Percentiles rank a stretch among this genome's conserved stretches.
Evolutionary conservation across 148 eudicot species (phyloP).

Genomic region (Rhododendron williamsianum): DNA sequence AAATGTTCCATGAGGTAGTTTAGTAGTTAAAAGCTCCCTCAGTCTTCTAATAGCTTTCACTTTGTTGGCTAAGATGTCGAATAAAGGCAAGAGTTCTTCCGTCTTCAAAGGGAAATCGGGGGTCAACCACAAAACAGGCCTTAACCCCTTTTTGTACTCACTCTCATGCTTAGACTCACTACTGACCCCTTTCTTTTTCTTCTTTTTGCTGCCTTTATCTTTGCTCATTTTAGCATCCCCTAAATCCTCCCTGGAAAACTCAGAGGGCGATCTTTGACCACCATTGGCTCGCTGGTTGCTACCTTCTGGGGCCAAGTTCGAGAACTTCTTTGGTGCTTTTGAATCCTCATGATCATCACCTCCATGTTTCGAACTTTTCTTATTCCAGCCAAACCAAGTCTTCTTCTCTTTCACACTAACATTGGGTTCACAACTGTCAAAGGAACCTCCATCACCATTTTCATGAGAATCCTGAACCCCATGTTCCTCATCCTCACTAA

Average conservation of each 20-base stretch:
- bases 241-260: slow-evolving; percentile 33
- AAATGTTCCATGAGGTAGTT: slow-evolving; percentile 79
- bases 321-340: slow-evolving; percentile 55
- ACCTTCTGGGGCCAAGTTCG: slow-evolving; percentile 57
- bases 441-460: slow-evolving; percentile 29
- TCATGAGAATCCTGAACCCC: slow-evolving; percentile 42
- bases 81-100: slow-evolving; percentile 87
- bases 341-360: slow-evolving; percentile 59
- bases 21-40: slow-evolving; percentile 85
- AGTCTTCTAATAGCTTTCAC: slow-evolving; percentile 88
- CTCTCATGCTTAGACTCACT: slow-evolving; percentile 64
- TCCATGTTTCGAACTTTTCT: slow-evolving; percentile 47
- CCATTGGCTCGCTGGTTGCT: slow-evolving; percentile 41
- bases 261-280: slow-evolving; percentile 35
- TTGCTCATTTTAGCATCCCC: slow-evolving; percentile 51
- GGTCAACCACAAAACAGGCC: slow-evolving; percentile 89
- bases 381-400: slow-evolving; percentile 82
- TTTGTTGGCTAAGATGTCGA: slow-evolving; percentile 91
- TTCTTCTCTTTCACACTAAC: slow-evolving; percentile 63
- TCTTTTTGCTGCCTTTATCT: slow-evolving; percentile 66
- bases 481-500: slow-evolving; percentile 51
- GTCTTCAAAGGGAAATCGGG: slow-evolving; percentile 85
- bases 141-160: slow-evolving; percentile 78
- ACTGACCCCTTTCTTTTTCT: slow-evolving; percentile 61
- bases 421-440: slow-evolving; percentile 49